A percentile compares a stretch with the other conserved stretches of the same genome.
Evolutionary conservation across 495 filamentous ascomycete species (phyloP).

Genomic region (Evernia prunastri): DNA sequence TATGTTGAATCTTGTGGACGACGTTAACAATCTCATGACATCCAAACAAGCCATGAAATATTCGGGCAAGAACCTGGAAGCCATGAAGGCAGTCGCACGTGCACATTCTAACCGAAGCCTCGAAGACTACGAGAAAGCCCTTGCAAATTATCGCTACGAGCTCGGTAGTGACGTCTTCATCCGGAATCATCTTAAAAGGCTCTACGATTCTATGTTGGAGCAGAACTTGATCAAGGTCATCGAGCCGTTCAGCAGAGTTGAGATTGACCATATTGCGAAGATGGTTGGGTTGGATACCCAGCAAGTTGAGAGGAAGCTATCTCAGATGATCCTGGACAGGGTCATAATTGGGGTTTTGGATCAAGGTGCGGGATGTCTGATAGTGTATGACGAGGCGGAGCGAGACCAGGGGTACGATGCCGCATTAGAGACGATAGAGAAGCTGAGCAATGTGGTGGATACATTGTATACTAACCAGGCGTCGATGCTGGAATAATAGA

Average conservation of each 20-base stretch:
- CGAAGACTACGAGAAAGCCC: constrained; percentile 91
- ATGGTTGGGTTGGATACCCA: constrained; percentile 93
- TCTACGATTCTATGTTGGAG: constrained; percentile 98
- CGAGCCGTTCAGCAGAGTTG: constrained; percentile 93
- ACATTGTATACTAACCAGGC: constrained; percentile 97
- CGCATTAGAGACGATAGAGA: constrained; percentile 90
- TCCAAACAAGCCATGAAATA: constrained; percentile 96
- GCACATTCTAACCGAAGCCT: constrained; percentile 90
- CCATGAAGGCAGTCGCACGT: constrained; percentile 96
- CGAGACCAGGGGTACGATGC: constrained; percentile 91
- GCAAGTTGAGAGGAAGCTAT: constrained; percentile 95
- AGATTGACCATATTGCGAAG: constrained; percentile 93
- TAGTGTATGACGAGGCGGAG: constrained; percentile 91
- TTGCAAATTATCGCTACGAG: constrained; percentile 82
- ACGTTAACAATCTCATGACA: constrained; percentile 85
- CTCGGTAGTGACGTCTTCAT: constrained; percentile 91
- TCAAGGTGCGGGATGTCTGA: constrained; percentile 94
- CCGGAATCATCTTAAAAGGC: constrained; percentile 81
- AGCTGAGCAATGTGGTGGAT: constrained; percentile 95
- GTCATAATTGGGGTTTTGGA: constrained; percentile 96
- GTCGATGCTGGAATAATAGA: constrained; percentile 74
- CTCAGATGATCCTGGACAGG: constrained; percentile 99
- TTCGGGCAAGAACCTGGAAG: constrained; percentile 86
- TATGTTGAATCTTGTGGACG: constrained; percentile 94
- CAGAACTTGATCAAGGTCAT: constrained; percentile 99